Evolutionary conservation across 2,329 filamentous ascomycete species (phyloP), one percentile per base, ranked within the genome.

Genomic region (Pyricularia pennisetigena): DNA sequence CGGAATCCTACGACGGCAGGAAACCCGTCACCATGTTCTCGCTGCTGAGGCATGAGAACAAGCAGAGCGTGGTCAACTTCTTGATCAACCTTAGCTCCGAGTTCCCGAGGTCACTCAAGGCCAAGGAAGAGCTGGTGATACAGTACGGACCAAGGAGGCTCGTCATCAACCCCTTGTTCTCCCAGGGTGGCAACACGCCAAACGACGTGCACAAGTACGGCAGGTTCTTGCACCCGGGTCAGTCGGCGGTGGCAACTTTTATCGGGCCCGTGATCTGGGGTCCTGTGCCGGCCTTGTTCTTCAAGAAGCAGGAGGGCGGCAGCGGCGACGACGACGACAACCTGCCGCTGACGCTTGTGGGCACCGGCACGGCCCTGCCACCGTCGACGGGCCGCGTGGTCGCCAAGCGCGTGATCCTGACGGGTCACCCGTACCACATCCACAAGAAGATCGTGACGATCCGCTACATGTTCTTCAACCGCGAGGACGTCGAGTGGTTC

Each of bases 381-480:
- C 92, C 93, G 3, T 90, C 76, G 78, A 94, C 79, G 76, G 88
- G 76, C 74, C 90, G 95, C 57, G 90, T 99, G 68, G 88, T 99
- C 70, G 94, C 94, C 74, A 99, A 99, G 82, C 90, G 95, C 67
- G 89, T 97, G 73, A 92, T 98, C 71, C 85, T 99, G 69, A 97
- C 95, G 0, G 96, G 95, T 20, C 94, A 99, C 76, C 95, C 96
- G 0, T 97, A 93, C 85, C 97, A 99, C 82, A 99, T 99, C 78
- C 93, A 99, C 87, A 97, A 97, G 86, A 93, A 91, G 79, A 84
- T 99, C 28, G 95, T 99, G 69, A 99, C 96, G 0, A 90, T 99
- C 64, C 90, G 95, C 32, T 99, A 99, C 85, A 99, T 99, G 96
- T 99, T 99, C 85, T 99, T 99, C 88, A 96, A 94, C 82, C 84